Base-by-base conservation (phyloP, 2,329 filamentous ascomycete species). In the Exophiala alcalophila region DNA sequence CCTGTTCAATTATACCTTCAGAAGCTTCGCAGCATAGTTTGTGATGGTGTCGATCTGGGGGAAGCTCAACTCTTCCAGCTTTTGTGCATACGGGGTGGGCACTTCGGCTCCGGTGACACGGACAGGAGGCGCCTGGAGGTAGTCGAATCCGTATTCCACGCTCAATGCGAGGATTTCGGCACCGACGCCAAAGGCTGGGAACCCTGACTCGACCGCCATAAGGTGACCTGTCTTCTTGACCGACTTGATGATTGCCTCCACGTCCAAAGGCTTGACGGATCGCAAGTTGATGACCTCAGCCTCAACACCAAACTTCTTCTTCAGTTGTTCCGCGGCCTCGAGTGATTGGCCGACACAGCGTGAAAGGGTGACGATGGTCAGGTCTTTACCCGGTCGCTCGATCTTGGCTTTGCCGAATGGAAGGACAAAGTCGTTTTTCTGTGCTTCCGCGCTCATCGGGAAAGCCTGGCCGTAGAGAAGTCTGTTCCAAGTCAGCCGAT, bases 391-490 rank as follows among this genome's bases (percentile, higher is more conserved):
- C 50, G 82, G 75, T 61, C 92, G 90, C 77, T 98, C 92, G 63
- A 98, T 86, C 82, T 98, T 98, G 70, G 92, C 92, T 78, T 98
- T 98, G 68, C 92, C 92, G 65, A 98, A 89, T 57, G 92, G 92
- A 59, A 98, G 71, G 59, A 98, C 91, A 61, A 97, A 98, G 72
- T 98, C 92, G 66, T 87, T 84, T 71, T 85, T 91, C 71, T 96
- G 92, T 47, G 89, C 90, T 49, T 86, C 91, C 71, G 92, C 91
- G 63, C 89, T 95, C 89, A 98, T 94, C 60, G 89, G 89, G 80
- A 98, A 98, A 35, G 78, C 72, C 67, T 94, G 84, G 66, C 91
- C 91, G 75, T 98, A 98, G 65, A 98, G 66, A 54, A 83, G 70
- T 61, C 77, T 84, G 59, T 76, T 68, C 15, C 40, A 28, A 34